A percentile compares a stretch with the other conserved stretches of the same genome.
Evolutionary conservation across 805 yeast genomes (phyloP).

Genomic region (Metschnikowia santaceciliae): DNA sequence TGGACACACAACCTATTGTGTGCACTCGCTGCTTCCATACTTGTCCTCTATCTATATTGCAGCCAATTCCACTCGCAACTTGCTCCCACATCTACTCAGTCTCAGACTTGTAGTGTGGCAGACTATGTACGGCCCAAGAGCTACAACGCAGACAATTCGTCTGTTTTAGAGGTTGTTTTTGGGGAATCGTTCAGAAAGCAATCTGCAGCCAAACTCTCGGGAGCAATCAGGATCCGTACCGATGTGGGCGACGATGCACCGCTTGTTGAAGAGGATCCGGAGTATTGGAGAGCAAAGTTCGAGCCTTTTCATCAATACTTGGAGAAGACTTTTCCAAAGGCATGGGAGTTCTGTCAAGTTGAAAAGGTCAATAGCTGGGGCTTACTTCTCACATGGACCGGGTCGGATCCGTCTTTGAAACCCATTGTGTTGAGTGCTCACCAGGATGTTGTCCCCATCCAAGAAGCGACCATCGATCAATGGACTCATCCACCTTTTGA

Average conservation of each 20-base stretch:
- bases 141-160: conserved; percentile 23
- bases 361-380: conserved; percentile 12
- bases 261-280: conserved; percentile 43
- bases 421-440: conserved; percentile 15
- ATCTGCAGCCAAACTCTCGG: conserved; percentile 45
- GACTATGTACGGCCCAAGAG: conserved; percentile 21
- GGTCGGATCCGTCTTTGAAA: conserved; percentile 9
- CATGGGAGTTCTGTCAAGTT: conserved; percentile 4
- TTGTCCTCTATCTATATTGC: neutral
- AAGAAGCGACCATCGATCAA: conserved; percentile 9
- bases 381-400: conserved; percentile 13
- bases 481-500: conserved; percentile 15
- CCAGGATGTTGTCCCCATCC: conserved; percentile 15
- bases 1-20: neutral
- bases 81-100: neutral
- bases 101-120: conserved; percentile 14
- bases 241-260: conserved; percentile 52
- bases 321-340: conserved; percentile 11
- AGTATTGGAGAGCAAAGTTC: conserved; percentile 40
- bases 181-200: conserved; percentile 5
- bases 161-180: conserved; percentile 18
- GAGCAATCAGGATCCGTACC: conserved; percentile 63
- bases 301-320: conserved; percentile 10
- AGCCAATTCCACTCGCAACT: neutral
- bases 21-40: neutral